A percentile compares a stretch with the other conserved stretches of the same genome.
These are phyloP conservation scores for Hypoxylon sp. DNA, from an alignment of 2,329 filamentous ascomycete species.

Conservation along the genomic window DNA sequence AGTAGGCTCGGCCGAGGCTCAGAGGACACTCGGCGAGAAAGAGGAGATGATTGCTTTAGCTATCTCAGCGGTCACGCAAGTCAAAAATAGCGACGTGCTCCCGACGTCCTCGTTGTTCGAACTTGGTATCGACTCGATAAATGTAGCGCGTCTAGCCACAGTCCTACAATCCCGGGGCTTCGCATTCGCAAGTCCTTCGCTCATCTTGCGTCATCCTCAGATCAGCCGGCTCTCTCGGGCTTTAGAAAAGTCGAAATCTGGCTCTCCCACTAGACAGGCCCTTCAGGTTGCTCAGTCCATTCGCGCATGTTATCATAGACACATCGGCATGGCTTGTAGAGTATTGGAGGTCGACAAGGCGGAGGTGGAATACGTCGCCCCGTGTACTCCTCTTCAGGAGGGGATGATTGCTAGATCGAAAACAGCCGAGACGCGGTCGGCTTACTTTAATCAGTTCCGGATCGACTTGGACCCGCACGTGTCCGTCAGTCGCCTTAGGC, in stretches of 20 bases:
- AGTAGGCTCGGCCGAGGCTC: conserved; percentile 45
- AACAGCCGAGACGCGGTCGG: conserved; percentile 61
- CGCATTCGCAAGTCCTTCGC: conserved; percentile 68
- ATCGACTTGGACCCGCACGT: conserved; percentile 65
- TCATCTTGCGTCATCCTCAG: conserved; percentile 73
- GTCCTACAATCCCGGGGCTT: conserved; percentile 74
- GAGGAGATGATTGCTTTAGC: conserved; percentile 64
- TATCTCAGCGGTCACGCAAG: conserved; percentile 65
- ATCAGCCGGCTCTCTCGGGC: conserved; percentile 61
- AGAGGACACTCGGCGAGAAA: conserved; percentile 50
- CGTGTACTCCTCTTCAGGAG: conserved; percentile 87
- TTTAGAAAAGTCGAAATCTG: conserved; percentile 46
- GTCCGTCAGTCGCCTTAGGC: conserved; percentile 61
- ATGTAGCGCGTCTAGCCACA: conserved; percentile 77
- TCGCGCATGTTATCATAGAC: conserved; percentile 72
- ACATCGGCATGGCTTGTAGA: conserved; percentile 65
- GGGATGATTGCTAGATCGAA: conserved; percentile 83
- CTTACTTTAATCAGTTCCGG: conserved; percentile 84
- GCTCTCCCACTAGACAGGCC: conserved; percentile 43
- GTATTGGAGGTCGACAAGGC: conserved; percentile 62
- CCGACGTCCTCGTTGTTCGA: conserved; percentile 81
- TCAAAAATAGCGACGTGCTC: conserved; percentile 59
- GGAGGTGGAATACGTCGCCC: conserved; percentile 78
- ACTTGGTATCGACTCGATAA: conserved; percentile 89
- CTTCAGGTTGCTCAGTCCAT: conserved; percentile 70